Evolutionary conservation across 768 basidiomycete species (phyloP), one percentile per base, ranked within the genome.

Genomic region (Leucocoprinus birnbaumii): DNA sequence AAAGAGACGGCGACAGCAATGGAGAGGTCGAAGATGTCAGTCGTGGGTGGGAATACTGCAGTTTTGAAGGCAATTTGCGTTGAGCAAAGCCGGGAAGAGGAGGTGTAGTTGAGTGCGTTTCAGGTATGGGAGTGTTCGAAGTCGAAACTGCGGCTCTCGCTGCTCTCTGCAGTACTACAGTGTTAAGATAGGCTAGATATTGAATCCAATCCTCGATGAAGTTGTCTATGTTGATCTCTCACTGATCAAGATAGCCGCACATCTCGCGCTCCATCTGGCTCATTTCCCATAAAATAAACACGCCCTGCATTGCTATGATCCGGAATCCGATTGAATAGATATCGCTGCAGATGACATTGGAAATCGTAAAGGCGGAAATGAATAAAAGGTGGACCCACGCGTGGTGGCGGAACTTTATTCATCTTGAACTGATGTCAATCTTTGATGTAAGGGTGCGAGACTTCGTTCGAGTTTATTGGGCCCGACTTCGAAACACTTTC

Each of bases 241-340:
- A 98, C n/a, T n/a, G n/a, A 66, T 96, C 94, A 42, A 99, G 75
- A 65, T 98, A 98, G 14, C 83, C 77, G 63, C 80, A 93, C 87
- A 97, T 94, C 71, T 95, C 93, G 21, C 92, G 75, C 74, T 95
- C 94, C 93, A 95, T 94, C 77, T 95, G 93, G 70, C 95, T 97
- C 65, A 97, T 87, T 78, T 95, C 94, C 44, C 89, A 80, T 7
- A 95, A 73, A 2, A 76, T 79, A 63, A 94, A 95, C 83, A 93
- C 87, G 25, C 84, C 86, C 68, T 94, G 91, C 0, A 89, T 92
- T 37, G 94, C 93, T 43, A 94, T 88, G 4, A 84, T 82, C 93
- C 93, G 95, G 0, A 87, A 90, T 66, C 92, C 91, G 80, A 94
- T 94, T 13, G 89, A 91, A 67, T 94, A 95, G 0, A 91, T 94